phyloP scores from a whole-genome alignment of 768 basidiomycete genomes.

The Leccinum truebloodii region DNA sequence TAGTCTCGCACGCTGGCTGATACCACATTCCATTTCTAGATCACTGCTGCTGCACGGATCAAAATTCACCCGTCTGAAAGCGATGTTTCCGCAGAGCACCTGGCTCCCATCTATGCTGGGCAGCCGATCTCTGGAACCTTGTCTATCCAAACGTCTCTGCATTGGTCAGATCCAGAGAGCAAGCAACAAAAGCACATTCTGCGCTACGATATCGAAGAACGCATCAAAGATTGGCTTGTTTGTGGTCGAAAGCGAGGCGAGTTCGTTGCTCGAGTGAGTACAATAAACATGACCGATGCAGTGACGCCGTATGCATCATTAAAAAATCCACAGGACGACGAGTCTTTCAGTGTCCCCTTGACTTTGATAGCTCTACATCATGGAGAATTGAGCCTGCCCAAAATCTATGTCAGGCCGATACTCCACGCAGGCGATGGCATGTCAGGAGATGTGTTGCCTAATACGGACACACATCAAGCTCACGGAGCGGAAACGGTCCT shows the following conservation, averaged over 20 bases:
- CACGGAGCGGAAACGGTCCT: conserved; percentile 83
- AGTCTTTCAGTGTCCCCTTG: conserved; percentile 58
- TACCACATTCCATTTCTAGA: conserved; percentile 42
- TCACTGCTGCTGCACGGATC: conserved; percentile 62
- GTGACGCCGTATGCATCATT: conserved; percentile 2
- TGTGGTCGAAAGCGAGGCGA: conserved; percentile 87
- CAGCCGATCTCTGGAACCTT: conserved; percentile 77
- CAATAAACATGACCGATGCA: background rate
- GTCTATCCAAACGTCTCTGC: conserved; percentile 69
- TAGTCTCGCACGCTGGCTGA: background rate
- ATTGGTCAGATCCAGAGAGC: conserved; percentile 62
- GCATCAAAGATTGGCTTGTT: conserved; percentile 84
- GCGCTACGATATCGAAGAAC: conserved; percentile 81
- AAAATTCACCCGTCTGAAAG: conserved; percentile 44
- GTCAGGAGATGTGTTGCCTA: conserved; percentile 61
- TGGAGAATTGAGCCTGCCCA: conserved; percentile 77
- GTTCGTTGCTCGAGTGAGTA: conserved; percentile 67
- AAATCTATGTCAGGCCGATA: conserved; percentile 63
- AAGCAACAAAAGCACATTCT: conserved; percentile 51
- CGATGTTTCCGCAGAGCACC: conserved; percentile 27
- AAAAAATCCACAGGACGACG: conserved; percentile 51
- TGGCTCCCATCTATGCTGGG: conserved; percentile 71
- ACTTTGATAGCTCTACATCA: conserved; percentile 88
- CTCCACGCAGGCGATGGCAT: conserved; percentile 53
- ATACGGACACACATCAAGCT: conserved; percentile 77